Base-by-base conservation (phyloP, 495 filamentous ascomycete species). In the Penicillium crystallinum region DNA sequence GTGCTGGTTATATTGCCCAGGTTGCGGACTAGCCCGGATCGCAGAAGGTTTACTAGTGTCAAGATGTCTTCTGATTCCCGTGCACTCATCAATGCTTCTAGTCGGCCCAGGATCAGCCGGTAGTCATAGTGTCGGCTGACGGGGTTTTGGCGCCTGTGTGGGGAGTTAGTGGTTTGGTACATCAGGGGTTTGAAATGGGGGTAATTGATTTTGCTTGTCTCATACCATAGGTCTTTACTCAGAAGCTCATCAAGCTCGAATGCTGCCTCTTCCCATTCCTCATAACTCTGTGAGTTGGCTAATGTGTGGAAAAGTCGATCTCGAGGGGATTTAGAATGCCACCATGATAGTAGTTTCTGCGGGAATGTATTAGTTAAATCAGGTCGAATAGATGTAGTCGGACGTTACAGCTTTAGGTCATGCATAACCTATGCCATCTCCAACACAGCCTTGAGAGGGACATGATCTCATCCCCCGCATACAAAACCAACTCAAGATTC, bases 81-180 rank as follows among this genome's bases (percentile, higher is more conserved):
- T 0, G 89, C 87, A 34, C 77, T 79, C 53, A 85, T 77, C 53
- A 96, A 80, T 22, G 82, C 79, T 58, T 84, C 80, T 23, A 91
- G 69, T 34, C 91, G 83, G 51, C 88, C 81, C 63, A 86, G 76
- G 56, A 97, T 96, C 40, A 97, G 84, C 39, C 81, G 78, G 75
- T 90, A 95, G 70, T 96, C 91, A 70, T 97, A 97, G 63, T 88
- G 79, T 57, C 83, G 83, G 61, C 85, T 91, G 11, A 84, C 82
- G 0, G 87, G 82, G 62, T 92, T 89, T 53, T 91, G 85, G 34
- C 89, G 86, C 86, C 86, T 89, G 38, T 6, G 33, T 35, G 19
- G 2, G 18, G 14, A 31, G 33, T 57, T 47, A 57, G 15, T 29
- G 3, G 21, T 17, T 6, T 12, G 21, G 4, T 53, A 19, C 10